Percentiles rank a stretch among this genome's conserved stretches.
These are phyloP conservation scores for Pichia kudriavzevii DNA, from an alignment of 1,139 yeast genomes.

Conservation along the genomic window DNA sequence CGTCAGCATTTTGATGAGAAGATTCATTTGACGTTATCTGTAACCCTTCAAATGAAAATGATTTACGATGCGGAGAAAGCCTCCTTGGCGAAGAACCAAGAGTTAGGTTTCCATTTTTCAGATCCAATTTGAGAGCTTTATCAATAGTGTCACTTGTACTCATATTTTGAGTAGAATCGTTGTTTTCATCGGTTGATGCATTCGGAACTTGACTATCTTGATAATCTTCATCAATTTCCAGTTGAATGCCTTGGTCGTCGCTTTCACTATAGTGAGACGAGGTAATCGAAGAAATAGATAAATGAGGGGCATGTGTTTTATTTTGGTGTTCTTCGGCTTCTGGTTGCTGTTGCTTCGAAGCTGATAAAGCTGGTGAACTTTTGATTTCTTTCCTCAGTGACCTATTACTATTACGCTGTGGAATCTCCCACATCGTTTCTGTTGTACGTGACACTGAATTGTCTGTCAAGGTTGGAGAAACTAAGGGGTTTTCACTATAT, in stretches of 20 bases:
- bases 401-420: slow-evolving; percentile 11
- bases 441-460: too few relatives aligned
- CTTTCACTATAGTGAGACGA: slow-evolving; percentile 13
- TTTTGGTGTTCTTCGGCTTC: background rate
- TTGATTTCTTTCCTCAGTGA: too few relatives aligned
- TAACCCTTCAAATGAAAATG: slow-evolving; percentile 5
- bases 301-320: background rate
- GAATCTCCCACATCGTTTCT: slow-evolving; percentile 10
- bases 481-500: too few relatives aligned
- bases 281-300: slow-evolving; percentile 11
- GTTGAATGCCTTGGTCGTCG: background rate
- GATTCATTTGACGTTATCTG: background rate
- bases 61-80: slow-evolving; percentile 19
- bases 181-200: background rate
- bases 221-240: background rate
- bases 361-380: too few relatives aligned
- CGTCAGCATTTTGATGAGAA: too few relatives aligned
- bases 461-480: too few relatives aligned
- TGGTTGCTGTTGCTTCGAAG: too few relatives aligned
- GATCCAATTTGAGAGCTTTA: slow-evolving; percentile 10
- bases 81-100: slow-evolving; percentile 27
- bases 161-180: background rate
- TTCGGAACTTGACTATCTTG: background rate
- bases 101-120: slow-evolving; percentile 11
- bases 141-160: background rate